Conservation (phyloP, 2,329 filamentous ascomycete genomes). For the Cladosporium sp. region DNA sequence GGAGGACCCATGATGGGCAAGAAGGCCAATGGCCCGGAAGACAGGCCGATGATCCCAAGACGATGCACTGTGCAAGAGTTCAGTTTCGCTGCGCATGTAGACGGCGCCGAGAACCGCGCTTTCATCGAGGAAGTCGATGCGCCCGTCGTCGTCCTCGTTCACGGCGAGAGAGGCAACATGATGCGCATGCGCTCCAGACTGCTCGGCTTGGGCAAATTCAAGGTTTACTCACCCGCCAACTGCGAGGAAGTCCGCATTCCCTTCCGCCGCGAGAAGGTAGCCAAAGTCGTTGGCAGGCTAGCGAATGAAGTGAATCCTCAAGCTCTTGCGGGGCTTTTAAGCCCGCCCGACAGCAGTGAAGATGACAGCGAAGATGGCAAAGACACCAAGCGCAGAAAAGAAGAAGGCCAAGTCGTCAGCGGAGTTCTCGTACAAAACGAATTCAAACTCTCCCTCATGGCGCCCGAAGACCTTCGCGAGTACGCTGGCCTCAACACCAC, state of each 20-base stretch:
- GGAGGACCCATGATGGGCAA: constrained; percentile 33
- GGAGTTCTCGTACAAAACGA: constrained; percentile 96
- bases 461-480: constrained; percentile 90
- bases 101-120: constrained; percentile 91
- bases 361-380: constrained; percentile 45
- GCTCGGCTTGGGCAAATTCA: constrained; percentile 85
- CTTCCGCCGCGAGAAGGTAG: constrained; percentile 92
- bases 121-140: constrained; percentile 95
- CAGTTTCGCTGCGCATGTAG: constrained; percentile 95
- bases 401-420: constrained; percentile 64
- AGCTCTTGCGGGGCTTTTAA: constrained; percentile 31
- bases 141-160: constrained; percentile 93
- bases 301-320: constrained; percentile 74
- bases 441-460: constrained; percentile 96
- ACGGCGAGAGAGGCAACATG: constrained; percentile 98
- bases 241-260: constrained; percentile 94
- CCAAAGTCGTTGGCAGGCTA: constrained; percentile 92
- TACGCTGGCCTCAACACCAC: constrained; percentile 97
- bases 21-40: constrained; percentile 51
- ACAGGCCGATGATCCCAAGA: constrained; percentile 84
- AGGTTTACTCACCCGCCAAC: constrained; percentile 91
- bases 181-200: constrained; percentile 94
- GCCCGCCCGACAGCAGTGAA: constrained; percentile 38
- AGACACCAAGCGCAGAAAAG: constrained; percentile 29
- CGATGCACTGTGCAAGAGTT: constrained; percentile 92